Evolutionary conservation across 1,139 yeast genomes (phyloP), one percentile per base, ranked within the genome.

Genomic region (Saccharomyces hybrid): DNA sequence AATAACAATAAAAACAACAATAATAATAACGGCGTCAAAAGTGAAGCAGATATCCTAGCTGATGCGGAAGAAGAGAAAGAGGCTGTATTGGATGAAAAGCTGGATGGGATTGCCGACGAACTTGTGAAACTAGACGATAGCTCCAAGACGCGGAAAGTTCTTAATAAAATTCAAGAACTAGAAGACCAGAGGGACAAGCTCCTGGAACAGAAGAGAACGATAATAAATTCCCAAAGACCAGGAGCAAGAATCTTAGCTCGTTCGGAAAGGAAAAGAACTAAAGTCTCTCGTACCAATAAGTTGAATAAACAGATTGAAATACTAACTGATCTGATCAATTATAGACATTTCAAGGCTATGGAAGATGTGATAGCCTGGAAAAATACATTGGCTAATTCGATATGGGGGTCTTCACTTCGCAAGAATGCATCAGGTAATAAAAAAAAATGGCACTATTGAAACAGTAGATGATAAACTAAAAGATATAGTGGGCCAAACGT

Each of bases 71-170:
- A 58, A 11, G 55, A 54, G 6, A 51, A 55, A 4, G 63, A 59
- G 7, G 58, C 59, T 6, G 44, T 4, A n/a, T 65, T 65, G 7
- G 75, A 69, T 28, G 65, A 62, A 12, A 68, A 68, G 38, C 58
- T 71, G 9, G 72, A 71, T 29, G 55, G 54, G 1, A 66, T 67
- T 49, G 70, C 70, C 0, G 64, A 69, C 27, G 68, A 69, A 55
- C 64, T 73, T 7, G 64, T 68, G 64, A 58, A 59, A 11, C 49
- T 68, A 7, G 72, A 69, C 48, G 72, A 65, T 58, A 56, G 58
- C 51, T 65, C 64, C 14, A 70, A 65, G 50, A 66, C 71, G 1
- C 59, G 68, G 47, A 58, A 60, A 31, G 56, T 61, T 4, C 53
- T 63, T 11, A 57, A 58, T 31, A 58, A 60, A 51, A 60, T 70